Conservation (phyloP, 2,329 filamentous ascomycete genomes). For the Cercospora citrullina region DNA sequence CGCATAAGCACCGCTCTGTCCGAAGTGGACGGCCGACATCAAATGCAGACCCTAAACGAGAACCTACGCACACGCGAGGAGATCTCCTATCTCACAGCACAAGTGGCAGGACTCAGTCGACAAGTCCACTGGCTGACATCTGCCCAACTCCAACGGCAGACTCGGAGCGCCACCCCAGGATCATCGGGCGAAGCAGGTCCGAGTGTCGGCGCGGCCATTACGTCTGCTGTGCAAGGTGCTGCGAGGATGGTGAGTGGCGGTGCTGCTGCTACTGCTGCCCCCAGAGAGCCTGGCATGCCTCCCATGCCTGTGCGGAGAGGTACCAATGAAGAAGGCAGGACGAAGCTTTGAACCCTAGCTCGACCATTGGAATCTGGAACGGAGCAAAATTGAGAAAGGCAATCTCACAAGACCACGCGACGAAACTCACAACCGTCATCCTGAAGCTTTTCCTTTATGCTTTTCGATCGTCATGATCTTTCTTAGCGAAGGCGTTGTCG, state of each 20-base stretch:
- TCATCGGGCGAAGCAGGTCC: slow-evolving; percentile 20
- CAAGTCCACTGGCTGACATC: slow-evolving; percentile 65
- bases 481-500: slow-evolving; percentile 5
- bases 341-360: slow-evolving; percentile 35
- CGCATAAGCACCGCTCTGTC: slow-evolving; percentile 57
- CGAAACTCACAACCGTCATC: background rate
- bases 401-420: background rate
- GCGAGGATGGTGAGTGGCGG: slow-evolving; percentile 31
- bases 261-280: background rate
- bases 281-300: slow-evolving; percentile 16
- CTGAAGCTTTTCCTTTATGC: background rate
- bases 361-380: background rate
- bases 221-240: slow-evolving; percentile 34
- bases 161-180: slow-evolving; percentile 23
- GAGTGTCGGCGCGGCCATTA: slow-evolving; percentile 34
- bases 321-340: slow-evolving; percentile 40
- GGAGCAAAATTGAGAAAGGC: background rate
- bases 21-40: slow-evolving; percentile 61
- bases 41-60: slow-evolving; percentile 64
- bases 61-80: slow-evolving; percentile 62
- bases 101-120: slow-evolving; percentile 59
- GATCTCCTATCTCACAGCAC: slow-evolving; percentile 61
- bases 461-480: background rate
- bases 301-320: slow-evolving; percentile 31
- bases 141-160: slow-evolving; percentile 52